Evolutionary conservation across 1,139 yeast genomes (phyloP).

Genomic region (Candida mesenterica): DNA sequence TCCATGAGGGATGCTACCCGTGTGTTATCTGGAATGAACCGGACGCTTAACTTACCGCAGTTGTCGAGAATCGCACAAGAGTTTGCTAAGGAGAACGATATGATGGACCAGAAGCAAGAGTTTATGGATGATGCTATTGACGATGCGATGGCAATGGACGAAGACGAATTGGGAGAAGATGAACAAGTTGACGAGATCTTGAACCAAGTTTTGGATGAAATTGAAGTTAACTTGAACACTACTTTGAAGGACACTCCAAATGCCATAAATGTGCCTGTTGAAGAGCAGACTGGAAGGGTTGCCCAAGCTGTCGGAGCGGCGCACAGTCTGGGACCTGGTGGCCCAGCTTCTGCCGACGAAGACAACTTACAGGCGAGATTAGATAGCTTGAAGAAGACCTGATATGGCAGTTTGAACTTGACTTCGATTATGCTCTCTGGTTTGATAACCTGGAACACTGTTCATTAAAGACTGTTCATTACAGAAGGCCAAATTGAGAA

Average conservation of each 20-base stretch:
- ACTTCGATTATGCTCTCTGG: no score
- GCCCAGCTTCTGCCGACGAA: conserved; percentile 47
- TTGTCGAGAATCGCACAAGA: conserved; percentile 90
- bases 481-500: no score
- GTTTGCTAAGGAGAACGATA: conserved; percentile 88
- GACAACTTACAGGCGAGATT: conserved; percentile 89
- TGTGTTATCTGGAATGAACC: conserved; percentile 80
- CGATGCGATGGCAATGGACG: conserved; percentile 87
- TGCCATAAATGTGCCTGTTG: conserved; percentile 36
- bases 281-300: conserved; percentile 30
- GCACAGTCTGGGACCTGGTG: conserved; percentile 22
- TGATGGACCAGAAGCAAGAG: conserved; percentile 98
- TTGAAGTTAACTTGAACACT: conserved; percentile 82
- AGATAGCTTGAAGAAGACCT: conserved; percentile 77
- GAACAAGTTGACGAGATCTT: conserved; percentile 94
- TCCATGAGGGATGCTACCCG: conserved; percentile 96
- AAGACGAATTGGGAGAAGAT: conserved; percentile 62
- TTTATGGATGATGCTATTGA: conserved; percentile 98
- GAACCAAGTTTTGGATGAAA: conserved; percentile 88
- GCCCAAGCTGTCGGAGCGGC: conserved; percentile 33
- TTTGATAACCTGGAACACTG: no score
- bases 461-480: no score
- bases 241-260: conserved; percentile 69
- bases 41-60: conserved; percentile 87
- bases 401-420: no score